Percentiles rank a stretch among this genome's conserved stretches.
phyloP scores from a whole-genome alignment of 257 asterid species.

The Verbena officinalis region DNA sequence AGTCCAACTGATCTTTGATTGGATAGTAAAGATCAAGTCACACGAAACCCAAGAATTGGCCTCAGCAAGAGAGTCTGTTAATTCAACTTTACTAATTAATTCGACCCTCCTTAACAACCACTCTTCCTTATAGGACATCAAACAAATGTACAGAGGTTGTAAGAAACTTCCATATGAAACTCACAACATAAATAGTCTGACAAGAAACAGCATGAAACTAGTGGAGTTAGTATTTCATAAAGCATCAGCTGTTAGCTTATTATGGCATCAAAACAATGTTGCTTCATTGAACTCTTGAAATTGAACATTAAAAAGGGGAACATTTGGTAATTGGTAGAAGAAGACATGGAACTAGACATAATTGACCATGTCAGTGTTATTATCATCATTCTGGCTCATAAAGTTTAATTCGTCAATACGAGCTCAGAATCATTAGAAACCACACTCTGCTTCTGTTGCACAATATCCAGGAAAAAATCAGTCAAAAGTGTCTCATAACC shows the following conservation, averaged over 20 bases:
- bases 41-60: no score
- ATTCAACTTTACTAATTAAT: no score
- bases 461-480: slow-evolving; percentile 67
- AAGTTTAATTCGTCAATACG: slow-evolving; percentile 10
- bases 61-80: no score
- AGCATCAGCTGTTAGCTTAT: slow-evolving; percentile 22
- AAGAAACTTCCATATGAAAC: no score
- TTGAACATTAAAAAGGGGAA: slow-evolving; percentile 11
- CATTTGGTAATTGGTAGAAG: no score
- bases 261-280: slow-evolving; percentile 21
- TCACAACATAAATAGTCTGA: slow-evolving; percentile 1
- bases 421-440: slow-evolving; percentile 17
- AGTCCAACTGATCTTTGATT: not conserved
- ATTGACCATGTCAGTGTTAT: not conserved
- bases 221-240: slow-evolving; percentile 13
- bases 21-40: no score
- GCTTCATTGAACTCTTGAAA: slow-evolving; percentile 31
- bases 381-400: not conserved
- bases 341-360: slow-evolving; percentile 21
- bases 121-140: no score
- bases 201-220: not conserved
- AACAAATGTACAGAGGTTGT: no score
- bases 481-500: slow-evolving; percentile 60
- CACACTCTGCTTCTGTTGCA: slow-evolving; percentile 37
- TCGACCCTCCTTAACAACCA: no score